Conservation (phyloP, 768 basidiomycete species). For the Termitomyces sp. region DNA sequence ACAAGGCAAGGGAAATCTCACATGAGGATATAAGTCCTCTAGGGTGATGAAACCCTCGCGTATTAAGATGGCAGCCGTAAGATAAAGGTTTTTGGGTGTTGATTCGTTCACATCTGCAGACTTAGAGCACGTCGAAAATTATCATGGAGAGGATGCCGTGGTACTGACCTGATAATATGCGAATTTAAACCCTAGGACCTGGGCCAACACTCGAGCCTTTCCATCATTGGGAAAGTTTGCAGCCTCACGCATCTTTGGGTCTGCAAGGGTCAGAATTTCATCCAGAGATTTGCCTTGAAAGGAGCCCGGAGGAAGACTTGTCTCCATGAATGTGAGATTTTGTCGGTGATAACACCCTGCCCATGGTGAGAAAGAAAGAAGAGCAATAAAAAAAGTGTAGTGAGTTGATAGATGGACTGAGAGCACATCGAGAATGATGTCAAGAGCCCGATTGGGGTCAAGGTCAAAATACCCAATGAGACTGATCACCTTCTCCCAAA, state of each 20-base stretch:
- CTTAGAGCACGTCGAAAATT: constrained; percentile 24
- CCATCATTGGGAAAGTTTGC: constrained; percentile 17
- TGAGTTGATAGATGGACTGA: constrained; percentile 78
- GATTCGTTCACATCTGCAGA: constrained; percentile 53
- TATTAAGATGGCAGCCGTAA: constrained; percentile 83
- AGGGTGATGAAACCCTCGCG: constrained; percentile 84
- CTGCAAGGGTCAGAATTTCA: constrained; percentile 56
- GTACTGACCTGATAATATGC: constrained; percentile 74
- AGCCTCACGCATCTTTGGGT: constrained; percentile 25
- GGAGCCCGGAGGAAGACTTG: constrained; percentile 30
- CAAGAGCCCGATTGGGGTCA: constrained; percentile 90
- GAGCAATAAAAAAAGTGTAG: constrained; percentile 82
- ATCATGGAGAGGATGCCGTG: constrained; percentile 15
- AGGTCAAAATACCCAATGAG: constrained; percentile 96
- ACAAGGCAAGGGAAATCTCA: constrained; percentile 33
- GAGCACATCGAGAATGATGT: constrained; percentile 90
- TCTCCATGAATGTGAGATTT: constrained; percentile 27
- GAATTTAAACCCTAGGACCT: constrained; percentile 98
- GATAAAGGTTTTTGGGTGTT: constrained; percentile 68
- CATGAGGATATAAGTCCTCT: constrained; percentile 92
- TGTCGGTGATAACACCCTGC: constrained; percentile 41
- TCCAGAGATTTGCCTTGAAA: constrained; percentile 62
- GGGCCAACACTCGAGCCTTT: constrained; percentile 66
- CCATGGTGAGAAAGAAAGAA: constrained; percentile 90
- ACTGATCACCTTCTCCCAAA: constrained; percentile 83